Conservation (phyloP, 495 filamentous ascomycete species). For the Lepidopterella palustris region DNA sequence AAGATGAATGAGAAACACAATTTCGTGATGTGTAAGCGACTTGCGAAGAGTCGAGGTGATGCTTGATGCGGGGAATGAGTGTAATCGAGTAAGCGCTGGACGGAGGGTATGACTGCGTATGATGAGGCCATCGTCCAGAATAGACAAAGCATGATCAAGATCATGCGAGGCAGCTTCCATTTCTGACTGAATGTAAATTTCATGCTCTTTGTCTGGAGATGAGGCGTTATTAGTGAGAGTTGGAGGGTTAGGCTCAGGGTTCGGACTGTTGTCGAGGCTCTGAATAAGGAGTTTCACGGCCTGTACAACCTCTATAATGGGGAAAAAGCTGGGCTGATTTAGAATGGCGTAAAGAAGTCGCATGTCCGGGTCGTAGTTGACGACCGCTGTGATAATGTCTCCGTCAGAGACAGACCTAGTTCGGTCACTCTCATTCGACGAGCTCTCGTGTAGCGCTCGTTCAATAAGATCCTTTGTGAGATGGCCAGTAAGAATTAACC, state of each 20-base stretch:
- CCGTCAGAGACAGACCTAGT: slow-evolving; percentile 16
- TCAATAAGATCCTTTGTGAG: slow-evolving; percentile 28
- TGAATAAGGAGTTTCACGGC: slow-evolving; percentile 36
- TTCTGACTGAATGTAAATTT: slow-evolving; percentile 28
- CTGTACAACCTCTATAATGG: slow-evolving; percentile 41
- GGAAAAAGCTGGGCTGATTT: slow-evolving; percentile 19
- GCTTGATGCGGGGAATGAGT: slow-evolving; percentile 50
- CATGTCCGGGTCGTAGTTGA: slow-evolving; percentile 33
- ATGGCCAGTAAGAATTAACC: slow-evolving; percentile 33
- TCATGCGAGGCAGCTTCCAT: slow-evolving; percentile 31
- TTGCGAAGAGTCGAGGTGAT: slow-evolving; percentile 59
- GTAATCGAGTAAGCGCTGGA: slow-evolving; percentile 54
- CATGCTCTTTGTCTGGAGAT: slow-evolving; percentile 6
- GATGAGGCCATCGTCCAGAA: slow-evolving; percentile 30
- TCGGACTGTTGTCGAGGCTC: slow-evolving; percentile 28
- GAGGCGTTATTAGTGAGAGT: slow-evolving; percentile 26
- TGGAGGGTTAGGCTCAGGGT: background rate
- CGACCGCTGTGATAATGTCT: slow-evolving; percentile 34
- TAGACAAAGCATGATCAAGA: slow-evolving; percentile 31
- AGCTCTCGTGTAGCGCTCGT: slow-evolving; percentile 18
- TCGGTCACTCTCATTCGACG: background rate
- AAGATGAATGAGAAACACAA: slow-evolving; percentile 65
- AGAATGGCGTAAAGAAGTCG: slow-evolving; percentile 33
- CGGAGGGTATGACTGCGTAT: slow-evolving; percentile 31
- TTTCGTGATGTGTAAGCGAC: slow-evolving; percentile 58